Base-by-base conservation (phyloP, 2,329 filamentous ascomycete species). In the Cladosporium sp. region DNA sequence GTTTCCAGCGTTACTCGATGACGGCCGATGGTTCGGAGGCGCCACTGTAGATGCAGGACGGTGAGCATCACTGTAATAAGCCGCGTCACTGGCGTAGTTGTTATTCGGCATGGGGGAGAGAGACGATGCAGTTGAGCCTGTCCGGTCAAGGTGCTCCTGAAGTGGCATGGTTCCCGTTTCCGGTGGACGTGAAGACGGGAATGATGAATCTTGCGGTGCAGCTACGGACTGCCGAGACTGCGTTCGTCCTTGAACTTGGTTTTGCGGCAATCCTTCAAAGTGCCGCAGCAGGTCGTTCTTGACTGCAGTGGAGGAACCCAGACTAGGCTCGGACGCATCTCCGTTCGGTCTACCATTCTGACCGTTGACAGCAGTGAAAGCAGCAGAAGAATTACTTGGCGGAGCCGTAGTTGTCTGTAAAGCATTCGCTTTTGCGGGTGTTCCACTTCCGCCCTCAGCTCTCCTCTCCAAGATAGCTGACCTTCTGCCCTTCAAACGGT, bases 401-500 rank as follows among this genome's bases (percentile, higher is more conserved):
- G 72, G 71, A n/a, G 74, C 73, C 18, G 73, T 75, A 6, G 74
- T 75, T 4, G 72, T 74, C 65, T 74, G 71, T 41, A 71, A 67
- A 14, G 72, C 70, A 49, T 65, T 70, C 6, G 73, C 74, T 59
- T 77, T 76, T 1, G 74, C 75, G 18, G 75, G 74, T 65, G 77
- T 80, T 4, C 74, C 74, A 51, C 74, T 74, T 6, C 74, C 74
- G 34, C 74, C 74, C 57, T 75, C 75, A 24, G 84, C 83, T 65
- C 89, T 84, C 41, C 90, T 84, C 65, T 86, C 85, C 58, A 89
- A 81, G 68, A 93, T 92, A n/a, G 89, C 90, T 64, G 86, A 87
- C 73, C 88, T 89, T 60, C 91, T 88, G 59, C 89, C 89, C 74
- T 90, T 91, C 59, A 96, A 80, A 52, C 90, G 87, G 74, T 95